Conservation (phyloP, 345 rosid species). For the Populus simonii region DNA sequence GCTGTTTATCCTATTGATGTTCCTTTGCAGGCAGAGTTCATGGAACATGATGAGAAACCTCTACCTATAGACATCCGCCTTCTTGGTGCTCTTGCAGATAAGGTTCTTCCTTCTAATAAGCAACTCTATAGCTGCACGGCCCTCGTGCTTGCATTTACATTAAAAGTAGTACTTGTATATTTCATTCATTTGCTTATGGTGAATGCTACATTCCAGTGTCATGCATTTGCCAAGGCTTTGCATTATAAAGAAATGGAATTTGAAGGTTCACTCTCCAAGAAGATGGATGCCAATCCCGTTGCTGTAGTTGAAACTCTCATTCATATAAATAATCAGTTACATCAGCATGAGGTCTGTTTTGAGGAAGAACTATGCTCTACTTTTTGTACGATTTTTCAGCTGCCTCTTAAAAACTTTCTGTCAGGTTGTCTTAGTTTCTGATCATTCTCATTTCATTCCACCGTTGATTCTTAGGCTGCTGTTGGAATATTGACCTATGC, state of each 20-base stretch:
- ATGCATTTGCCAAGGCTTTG: constrained; percentile 96
- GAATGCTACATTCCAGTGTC: constrained; percentile 52
- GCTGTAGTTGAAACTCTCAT: constrained; percentile 97
- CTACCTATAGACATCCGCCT: constrained; percentile 98
- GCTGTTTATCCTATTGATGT: not conserved
- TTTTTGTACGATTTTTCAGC: not conserved
- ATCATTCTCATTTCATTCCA: not conserved
- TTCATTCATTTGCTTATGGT: not conserved
- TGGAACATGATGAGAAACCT: constrained; percentile 98
- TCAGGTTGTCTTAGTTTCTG: constrained; percentile 13
- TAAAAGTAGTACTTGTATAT: not conserved
- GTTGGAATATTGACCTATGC: constrained; percentile 97
- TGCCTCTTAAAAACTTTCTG: constrained; percentile 6
- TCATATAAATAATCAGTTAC: constrained; percentile 96
- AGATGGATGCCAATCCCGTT: constrained; percentile 95
- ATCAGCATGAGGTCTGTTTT: constrained; percentile 81
- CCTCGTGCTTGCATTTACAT: not conserved
- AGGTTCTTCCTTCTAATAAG: constrained; percentile 47
- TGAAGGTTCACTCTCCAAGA: constrained; percentile 81
- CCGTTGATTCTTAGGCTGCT: constrained; percentile 64
- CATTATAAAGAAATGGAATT: constrained; percentile 99
- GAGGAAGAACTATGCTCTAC: not conserved
- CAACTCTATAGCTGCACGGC: constrained; percentile 6
- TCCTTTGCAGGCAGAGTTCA: constrained; percentile 86
- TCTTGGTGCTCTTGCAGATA: constrained; percentile 98